These are phyloP conservation scores for Filosporella fistucella DNA, from an alignment of 495 filamentous ascomycete species.

Conservation along the genomic window DNA sequence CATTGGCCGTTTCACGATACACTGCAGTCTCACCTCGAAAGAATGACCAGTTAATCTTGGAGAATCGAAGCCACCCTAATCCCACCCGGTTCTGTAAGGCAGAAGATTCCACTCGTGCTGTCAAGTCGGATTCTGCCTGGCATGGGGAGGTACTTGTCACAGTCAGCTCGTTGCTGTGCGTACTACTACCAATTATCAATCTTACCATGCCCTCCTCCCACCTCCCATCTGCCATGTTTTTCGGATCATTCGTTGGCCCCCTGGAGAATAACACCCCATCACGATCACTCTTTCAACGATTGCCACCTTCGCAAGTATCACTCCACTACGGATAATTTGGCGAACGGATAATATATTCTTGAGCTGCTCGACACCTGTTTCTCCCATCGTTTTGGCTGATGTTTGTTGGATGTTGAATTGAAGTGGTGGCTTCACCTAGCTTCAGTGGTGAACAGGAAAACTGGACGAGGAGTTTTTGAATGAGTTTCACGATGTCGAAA, in stretches of 20 bases:
- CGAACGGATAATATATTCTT: background rate
- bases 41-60: background rate
- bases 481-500: slow-evolving; percentile 1
- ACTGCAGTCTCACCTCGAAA: too few species aligned
- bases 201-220: background rate
- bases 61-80: background rate
- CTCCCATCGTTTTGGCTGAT: too few species aligned
- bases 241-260: background rate
- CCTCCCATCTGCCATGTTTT: background rate
- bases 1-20: background rate
- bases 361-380: background rate
- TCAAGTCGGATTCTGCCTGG: background rate
- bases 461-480: background rate
- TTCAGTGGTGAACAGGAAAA: background rate
- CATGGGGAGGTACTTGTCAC: background rate
- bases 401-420: background rate
- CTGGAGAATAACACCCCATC: background rate
- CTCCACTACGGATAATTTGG: background rate
- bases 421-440: background rate
- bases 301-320: background rate
- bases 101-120: background rate
- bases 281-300: background rate
- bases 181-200: background rate
- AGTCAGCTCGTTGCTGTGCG: slow-evolving; percentile 1
- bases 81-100: background rate